Base-by-base conservation (phyloP, 768 basidiomycete species). In the Asterophora parasitica region DNA sequence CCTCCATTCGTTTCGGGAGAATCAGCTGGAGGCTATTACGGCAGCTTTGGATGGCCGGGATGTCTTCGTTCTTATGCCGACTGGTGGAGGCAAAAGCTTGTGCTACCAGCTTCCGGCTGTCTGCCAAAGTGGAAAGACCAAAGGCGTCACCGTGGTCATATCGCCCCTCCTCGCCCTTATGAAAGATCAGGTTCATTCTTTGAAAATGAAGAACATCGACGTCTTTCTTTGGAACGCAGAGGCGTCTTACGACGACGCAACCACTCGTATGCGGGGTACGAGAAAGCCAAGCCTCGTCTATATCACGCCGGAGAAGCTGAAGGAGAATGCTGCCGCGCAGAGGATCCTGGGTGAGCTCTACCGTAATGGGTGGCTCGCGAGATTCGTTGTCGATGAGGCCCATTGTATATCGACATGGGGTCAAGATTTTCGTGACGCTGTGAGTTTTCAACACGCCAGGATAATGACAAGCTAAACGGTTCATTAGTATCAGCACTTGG, bases 371-470 rank as follows among this genome's bases (percentile, higher is more conserved):
- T 69, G 77, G 48, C 62, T 99, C 33, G 92, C 91, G 11, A 73
- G 95, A 27, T 95, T 99, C 61, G 93, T 96, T 1, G 78, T 97
- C 42, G 96, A 99, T 61, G 96, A 99, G 63, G 95, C 93, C 2
- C 96, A 99, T 63, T 92, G 92, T 62, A 88, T 98, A 35, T 85
- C 83, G 11, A 83, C 83, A 16, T 98, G 96, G 96, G 96, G 95
- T 5, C 83, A 93, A 59, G 86, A 93, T 61, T 94, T 96, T 59
- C 81, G 95, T 42, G 79, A 80, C n/a, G 79, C 87, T 19, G 88
- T 89, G 66, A 56, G 83, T 63, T 4, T 17, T 28, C 23, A 45
- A 28, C 19, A 41, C 23, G 5, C 48, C 47, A 30, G 27, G 30
- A 16, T 6, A 26, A 34, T 41, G 33, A 31, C 32, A 7, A 35